These are phyloP conservation scores for Macrophomina phaseolina DNA, from an alignment of 2,329 filamentous ascomycete genomes.

Conservation along the genomic window DNA sequence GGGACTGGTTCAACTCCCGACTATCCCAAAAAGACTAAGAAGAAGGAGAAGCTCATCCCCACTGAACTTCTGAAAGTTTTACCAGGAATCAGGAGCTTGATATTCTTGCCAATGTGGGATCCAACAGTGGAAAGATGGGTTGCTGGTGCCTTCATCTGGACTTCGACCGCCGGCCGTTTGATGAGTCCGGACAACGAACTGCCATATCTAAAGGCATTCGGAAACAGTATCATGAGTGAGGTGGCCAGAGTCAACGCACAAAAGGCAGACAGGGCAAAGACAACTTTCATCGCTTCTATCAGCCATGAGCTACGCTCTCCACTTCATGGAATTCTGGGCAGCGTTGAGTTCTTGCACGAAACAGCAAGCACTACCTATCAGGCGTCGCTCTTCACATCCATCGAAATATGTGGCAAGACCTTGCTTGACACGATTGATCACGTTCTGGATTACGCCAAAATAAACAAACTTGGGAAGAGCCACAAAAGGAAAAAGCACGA, in stretches of 20 bases:
- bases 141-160: constrained; percentile 26
- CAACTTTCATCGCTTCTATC: constrained; percentile 50
- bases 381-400: constrained; percentile 30
- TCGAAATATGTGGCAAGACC: constrained; percentile 49
- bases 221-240: constrained; percentile 63
- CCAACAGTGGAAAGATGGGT: constrained; percentile 24
- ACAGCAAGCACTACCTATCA: constrained; percentile 26
- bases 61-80: constrained; percentile 41
- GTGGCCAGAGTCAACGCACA: constrained; percentile 59
- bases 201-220: constrained; percentile 32
- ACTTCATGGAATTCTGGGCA: constrained; percentile 25
- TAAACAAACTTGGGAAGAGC: constrained; percentile 41
- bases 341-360: constrained; percentile 31
- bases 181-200: constrained; percentile 27
- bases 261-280: constrained; percentile 46
- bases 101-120: constrained; percentile 27
- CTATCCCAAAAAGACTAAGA: constrained; percentile 30
- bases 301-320: constrained; percentile 41
- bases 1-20: constrained; percentile 4
- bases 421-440: constrained; percentile 48
- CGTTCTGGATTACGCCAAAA: constrained; percentile 43
- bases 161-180: constrained; percentile 23
- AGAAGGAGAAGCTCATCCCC: constrained; percentile 39
- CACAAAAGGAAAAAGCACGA: constrained; percentile 29
- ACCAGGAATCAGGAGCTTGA: constrained; percentile 18